These are phyloP conservation scores for Thecaphora thlaspeos DNA, from an alignment of 1,284 basidiomycete genomes.

Conservation along the genomic window DNA sequence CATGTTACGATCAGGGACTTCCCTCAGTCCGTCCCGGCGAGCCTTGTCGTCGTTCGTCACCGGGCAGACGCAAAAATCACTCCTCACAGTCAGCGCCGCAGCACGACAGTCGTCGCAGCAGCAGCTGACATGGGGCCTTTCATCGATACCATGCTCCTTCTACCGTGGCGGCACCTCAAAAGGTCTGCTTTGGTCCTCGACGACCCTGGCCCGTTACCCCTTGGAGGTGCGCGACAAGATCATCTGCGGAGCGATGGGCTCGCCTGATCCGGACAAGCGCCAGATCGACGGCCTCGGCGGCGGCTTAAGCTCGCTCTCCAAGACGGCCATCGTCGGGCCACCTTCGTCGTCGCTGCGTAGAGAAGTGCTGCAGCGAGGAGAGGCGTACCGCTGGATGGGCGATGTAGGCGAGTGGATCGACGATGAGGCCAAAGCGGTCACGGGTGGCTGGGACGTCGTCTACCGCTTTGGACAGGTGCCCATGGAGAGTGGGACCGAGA, in stretches of 20 bases:
- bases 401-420: slow-evolving; percentile 41
- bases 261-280: slow-evolving; percentile 72
- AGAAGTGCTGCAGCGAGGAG: not conserved
- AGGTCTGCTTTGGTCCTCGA: slow-evolving; percentile 71
- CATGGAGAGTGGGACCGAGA: slow-evolving; percentile 15
- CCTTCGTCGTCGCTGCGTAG: slow-evolving; percentile 12
- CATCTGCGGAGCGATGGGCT: slow-evolving; percentile 70
- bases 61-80: too few species aligned
- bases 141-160: slow-evolving; percentile 20
- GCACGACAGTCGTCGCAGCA: too few species aligned
- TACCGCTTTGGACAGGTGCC: slow-evolving; percentile 57
- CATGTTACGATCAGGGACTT: too few species aligned
- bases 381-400: not conserved
- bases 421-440: slow-evolving; percentile 10
- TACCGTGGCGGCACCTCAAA: slow-evolving; percentile 74
- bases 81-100: too few species aligned
- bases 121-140: not conserved
- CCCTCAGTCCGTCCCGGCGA: too few species aligned
- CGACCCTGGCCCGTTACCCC: slow-evolving; percentile 30
- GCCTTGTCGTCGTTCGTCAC: too few species aligned
- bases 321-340: slow-evolving; percentile 68
- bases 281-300: slow-evolving; percentile 76
- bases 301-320: slow-evolving; percentile 74
- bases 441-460: slow-evolving; percentile 44
- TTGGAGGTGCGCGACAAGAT: slow-evolving; percentile 62